Evolutionary conservation across 768 basidiomycete species (phyloP).

Genomic region (Strobilomyces confusus): DNA sequence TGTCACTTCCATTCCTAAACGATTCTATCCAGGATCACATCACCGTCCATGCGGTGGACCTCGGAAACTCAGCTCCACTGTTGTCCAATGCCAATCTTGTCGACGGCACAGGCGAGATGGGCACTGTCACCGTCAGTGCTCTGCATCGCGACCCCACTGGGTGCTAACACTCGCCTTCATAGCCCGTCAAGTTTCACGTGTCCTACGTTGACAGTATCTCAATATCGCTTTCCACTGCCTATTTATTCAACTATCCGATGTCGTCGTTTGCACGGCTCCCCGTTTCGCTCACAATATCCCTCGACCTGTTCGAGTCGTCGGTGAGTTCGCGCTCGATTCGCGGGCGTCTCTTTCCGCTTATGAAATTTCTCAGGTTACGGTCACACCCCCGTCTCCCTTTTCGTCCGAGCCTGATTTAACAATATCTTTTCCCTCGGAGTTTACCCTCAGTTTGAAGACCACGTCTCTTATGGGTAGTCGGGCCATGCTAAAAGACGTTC

Average conservation of each 20-base stretch:
- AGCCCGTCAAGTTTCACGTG: slow-evolving; percentile 83
- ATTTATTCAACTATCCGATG: slow-evolving; percentile 82
- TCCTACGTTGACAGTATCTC: slow-evolving; percentile 82
- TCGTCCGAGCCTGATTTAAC: slow-evolving; percentile 58
- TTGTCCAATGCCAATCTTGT: slow-evolving; percentile 65
- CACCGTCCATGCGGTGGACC: slow-evolving; percentile 76
- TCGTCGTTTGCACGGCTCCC: slow-evolving; percentile 79
- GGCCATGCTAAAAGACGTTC: slow-evolving; percentile 96
- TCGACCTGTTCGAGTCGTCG: slow-evolving; percentile 67
- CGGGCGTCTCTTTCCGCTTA: not conserved
- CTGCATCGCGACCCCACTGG: not conserved
- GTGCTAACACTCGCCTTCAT: slow-evolving; percentile 13
- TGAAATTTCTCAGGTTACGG: slow-evolving; percentile 44
- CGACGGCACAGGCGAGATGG: slow-evolving; percentile 6
- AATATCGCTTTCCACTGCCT: slow-evolving; percentile 78
- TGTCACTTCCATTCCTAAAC: not conserved
- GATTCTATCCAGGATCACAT: slow-evolving; percentile 65
- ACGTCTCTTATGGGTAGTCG: slow-evolving; percentile 93
- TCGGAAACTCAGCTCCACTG: slow-evolving; percentile 77
- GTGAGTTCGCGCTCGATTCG: slow-evolving; percentile 36
- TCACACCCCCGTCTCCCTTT: slow-evolving; percentile 56
- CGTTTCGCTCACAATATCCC: slow-evolving; percentile 73
- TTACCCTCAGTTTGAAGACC: slow-evolving; percentile 81
- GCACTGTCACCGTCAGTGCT: slow-evolving; percentile 30
- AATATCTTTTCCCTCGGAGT: slow-evolving; percentile 77